Base-by-base conservation (phyloP, 371 early-diverging fungal species). In the Hamiltosporidium tvaerminnensis region DNA sequence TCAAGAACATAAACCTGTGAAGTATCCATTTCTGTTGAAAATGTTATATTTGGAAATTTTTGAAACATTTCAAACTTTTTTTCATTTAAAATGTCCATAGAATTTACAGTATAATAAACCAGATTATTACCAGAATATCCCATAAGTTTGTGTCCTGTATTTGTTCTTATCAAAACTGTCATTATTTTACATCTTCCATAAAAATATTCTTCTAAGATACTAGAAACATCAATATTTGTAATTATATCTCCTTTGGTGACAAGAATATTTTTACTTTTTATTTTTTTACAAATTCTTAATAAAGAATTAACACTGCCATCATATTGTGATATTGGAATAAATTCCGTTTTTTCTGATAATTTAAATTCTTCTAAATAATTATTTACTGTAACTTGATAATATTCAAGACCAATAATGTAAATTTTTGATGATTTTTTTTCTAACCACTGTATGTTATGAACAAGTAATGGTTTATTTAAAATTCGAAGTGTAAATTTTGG, bases 181-280 rank as follows among this genome's bases (percentile, higher is more conserved):
- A 7, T 7, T 7, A 41, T 7, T 41, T 41, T 41, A 41, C 9
- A 7, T 41, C 12, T 41, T 41, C 9, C 4, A 7, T 12, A 7
- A 7, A 7, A n/a, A 23, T 14, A 49, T 9, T 10, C 49, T 10
- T 3, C 30, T 5, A 49, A 44, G 35, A 67, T 59, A 47, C 36
- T 56, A 33, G 23, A 12, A 48, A 63, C 41, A 23, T 53, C 41
- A 44, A 62, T 58, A 34, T 59, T 56, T 14, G 58, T 54, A n/a
- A 67, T 53, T 23, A 67, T 47, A 58, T 67, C 63, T 54, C 68
- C 68, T 50, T 67, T 67, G 7, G 59, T 63, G 1, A 67, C 61
- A 30, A 67, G 47, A 30, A 67, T 50, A 60, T 63, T 59, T 38
- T 58, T 23, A 55, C 58, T 47, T 33, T n/a, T 33, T 32, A 67